Conservation (phyloP, 2,329 filamentous ascomycete species). For the Fusarium miscanthi region DNA sequence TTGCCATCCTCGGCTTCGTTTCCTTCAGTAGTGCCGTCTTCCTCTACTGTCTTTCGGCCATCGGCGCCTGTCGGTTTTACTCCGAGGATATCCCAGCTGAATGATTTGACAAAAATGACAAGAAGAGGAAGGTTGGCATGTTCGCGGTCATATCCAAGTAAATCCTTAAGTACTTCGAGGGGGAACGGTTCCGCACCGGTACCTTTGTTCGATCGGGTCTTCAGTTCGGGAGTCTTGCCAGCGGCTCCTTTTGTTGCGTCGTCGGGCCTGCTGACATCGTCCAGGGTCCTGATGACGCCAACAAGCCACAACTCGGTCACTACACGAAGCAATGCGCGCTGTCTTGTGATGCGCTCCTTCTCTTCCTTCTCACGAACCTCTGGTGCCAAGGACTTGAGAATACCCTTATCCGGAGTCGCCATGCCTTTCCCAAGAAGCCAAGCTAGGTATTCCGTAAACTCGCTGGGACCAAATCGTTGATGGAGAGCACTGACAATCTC, state of each 20-base stretch:
- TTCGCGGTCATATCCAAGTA: slow-evolving; percentile 92
- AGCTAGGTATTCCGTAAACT: slow-evolving; percentile 91
- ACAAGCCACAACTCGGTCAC: slow-evolving; percentile 98
- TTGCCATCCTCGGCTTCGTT: slow-evolving; percentile 52
- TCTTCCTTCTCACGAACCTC: slow-evolving; percentile 95
- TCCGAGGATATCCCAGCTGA: slow-evolving; percentile 94
- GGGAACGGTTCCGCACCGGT: slow-evolving; percentile 89
- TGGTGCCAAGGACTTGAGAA: slow-evolving; percentile 79
- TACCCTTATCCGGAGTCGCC: slow-evolving; percentile 87
- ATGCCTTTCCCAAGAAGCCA: slow-evolving; percentile 94
- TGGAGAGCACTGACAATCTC: slow-evolving; percentile 96
- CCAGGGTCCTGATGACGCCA: slow-evolving; percentile 83
- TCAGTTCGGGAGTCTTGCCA: slow-evolving; percentile 71
- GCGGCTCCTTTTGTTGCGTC: slow-evolving; percentile 71
- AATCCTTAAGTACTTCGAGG: slow-evolving; percentile 95
- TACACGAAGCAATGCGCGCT: slow-evolving; percentile 86
- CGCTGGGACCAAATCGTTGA: slow-evolving; percentile 88
- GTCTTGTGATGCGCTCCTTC: slow-evolving; percentile 88
- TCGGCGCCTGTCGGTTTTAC: slow-evolving; percentile 77
- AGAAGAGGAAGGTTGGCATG: slow-evolving; percentile 91
- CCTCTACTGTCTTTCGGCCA: slow-evolving; percentile 84
- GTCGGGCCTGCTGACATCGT: slow-evolving; percentile 71
- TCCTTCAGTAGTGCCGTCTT: slow-evolving; percentile 74
- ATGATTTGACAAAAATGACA: slow-evolving; percentile 95
- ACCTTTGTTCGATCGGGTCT: slow-evolving; percentile 67